phyloP scores from a whole-genome alignment of 2,329 filamentous ascomycete genomes.

The Hypoxylon sp. region DNA sequence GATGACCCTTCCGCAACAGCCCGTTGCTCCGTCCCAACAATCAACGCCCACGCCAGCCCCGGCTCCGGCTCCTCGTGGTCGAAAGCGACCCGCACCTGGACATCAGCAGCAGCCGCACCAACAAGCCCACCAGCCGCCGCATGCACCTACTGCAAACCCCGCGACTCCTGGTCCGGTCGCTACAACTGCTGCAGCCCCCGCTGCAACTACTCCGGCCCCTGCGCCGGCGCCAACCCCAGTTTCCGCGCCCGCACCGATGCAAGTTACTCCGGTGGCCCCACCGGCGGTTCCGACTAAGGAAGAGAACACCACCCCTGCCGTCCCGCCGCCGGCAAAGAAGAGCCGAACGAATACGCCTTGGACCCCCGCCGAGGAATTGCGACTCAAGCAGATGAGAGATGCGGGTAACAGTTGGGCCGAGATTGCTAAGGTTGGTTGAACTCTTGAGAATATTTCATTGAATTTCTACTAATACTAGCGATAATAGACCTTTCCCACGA shows the following conservation, averaged over 20 bases:
- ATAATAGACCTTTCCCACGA: slow-evolving; percentile 84
- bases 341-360: slow-evolving; percentile 98
- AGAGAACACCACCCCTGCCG: slow-evolving; percentile 54
- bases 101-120: slow-evolving; percentile 41
- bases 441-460: not conserved
- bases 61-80: slow-evolving; percentile 55
- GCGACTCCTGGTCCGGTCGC: slow-evolving; percentile 55
- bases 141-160: slow-evolving; percentile 49
- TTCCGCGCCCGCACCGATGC: slow-evolving; percentile 55
- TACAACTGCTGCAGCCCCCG: slow-evolving; percentile 52
- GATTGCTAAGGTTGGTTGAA: slow-evolving; percentile 85
- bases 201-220: slow-evolving; percentile 56
- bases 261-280: slow-evolving; percentile 53
- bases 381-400: slow-evolving; percentile 94
- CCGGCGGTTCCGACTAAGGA: slow-evolving; percentile 53
- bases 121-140: slow-evolving; percentile 44
- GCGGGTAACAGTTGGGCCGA: slow-evolving; percentile 96
- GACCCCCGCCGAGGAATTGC: slow-evolving; percentile 93
- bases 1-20: slow-evolving; percentile 56
- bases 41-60: slow-evolving; percentile 55
- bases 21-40: slow-evolving; percentile 54
- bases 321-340: slow-evolving; percentile 82
- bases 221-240: slow-evolving; percentile 56
- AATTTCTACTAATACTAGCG: slow-evolving; percentile 39
- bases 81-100: slow-evolving; percentile 55